Percentiles rank a stretch among this genome's conserved stretches.
phyloP scores from a whole-genome alignment of 257 asterid species.

The Scutellaria baicalensis region DNA sequence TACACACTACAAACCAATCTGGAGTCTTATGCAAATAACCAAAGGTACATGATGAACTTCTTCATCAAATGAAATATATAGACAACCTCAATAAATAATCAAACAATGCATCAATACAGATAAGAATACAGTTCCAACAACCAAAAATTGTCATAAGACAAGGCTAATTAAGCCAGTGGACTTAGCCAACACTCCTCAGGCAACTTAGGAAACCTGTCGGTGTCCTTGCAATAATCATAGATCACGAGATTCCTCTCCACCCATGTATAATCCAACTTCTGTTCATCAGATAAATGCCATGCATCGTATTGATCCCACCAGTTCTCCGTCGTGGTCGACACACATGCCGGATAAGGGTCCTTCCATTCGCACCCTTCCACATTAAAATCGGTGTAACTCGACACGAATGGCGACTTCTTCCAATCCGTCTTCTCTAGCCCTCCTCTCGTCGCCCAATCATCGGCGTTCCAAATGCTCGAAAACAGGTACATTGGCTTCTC shows the following conservation, averaged over 20 bases:
- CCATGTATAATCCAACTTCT: conserved; percentile 78
- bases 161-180: conserved; percentile 55
- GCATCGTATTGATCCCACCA: conserved; percentile 96
- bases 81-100: conserved; percentile 12
- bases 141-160: not conserved
- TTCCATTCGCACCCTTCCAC: conserved; percentile 85
- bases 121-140: not conserved
- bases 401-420: conserved; percentile 81
- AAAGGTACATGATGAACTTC: not conserved
- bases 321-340: conserved; percentile 59
- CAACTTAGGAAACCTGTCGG: conserved; percentile 39
- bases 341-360: conserved; percentile 86
- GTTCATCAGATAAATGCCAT: conserved; percentile 61
- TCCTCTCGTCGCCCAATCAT: conserved; percentile 97
- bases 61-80: not conserved
- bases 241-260: conserved; percentile 82
- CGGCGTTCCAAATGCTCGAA: conserved; percentile 98
- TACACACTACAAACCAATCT: not conserved
- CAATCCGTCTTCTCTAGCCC: conserved; percentile 95
- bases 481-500: conserved; percentile 84
- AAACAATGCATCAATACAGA: conserved; percentile 13
- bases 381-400: conserved; percentile 67
- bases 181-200: conserved; percentile 85
- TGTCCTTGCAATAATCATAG: conserved; percentile 81
- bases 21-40: not conserved